Base-by-base conservation (phyloP, 2,329 filamentous ascomycete species). In the Ophiocordyceps camponoti-leonardi region DNA sequence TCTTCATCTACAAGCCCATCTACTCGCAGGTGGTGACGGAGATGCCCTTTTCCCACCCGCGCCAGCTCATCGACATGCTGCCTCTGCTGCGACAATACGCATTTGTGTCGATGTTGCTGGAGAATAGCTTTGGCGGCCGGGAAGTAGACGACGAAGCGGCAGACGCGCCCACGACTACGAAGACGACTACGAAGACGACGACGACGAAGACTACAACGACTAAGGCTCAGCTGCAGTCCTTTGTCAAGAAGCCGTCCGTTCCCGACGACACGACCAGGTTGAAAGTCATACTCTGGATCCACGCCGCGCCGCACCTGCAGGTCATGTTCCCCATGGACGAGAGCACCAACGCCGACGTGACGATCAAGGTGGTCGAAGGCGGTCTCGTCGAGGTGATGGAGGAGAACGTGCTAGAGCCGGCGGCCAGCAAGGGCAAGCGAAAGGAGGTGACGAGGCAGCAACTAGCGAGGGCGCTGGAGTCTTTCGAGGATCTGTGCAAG, bases 31-130 rank as follows among this genome's bases (percentile, higher is more conserved):
- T 70, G 3, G 60, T 93, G 10, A 73, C 72, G 1, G 76, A 81
- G 46, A 67, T 92, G 30, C 78, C 83, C 0, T 90, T 93, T 55
- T 76, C 77, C 2, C 86, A 93, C 54, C 86, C 86, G 0, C 74
- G 78, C 44, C 84, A 93, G 56, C 65, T 93, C 4, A 66, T 88
- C 7, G 71, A 75, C 45, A 76, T 88, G 56, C 68, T 93, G n/a
- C 83, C 85, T 0, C 67, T 72, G 4, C 66, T 92, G 16, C 71
- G 86, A 14, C 85, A 92, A 58, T 92, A 86, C 55, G 81, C 81
- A 0, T 78, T 83, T 51, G 65, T 86, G 5, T 77, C 77, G 1
- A 75, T 68, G 0, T 61, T 92, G 2, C 67, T 90, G 4, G 65
- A 71, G 46, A 75, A 73, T 44, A 77, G 72, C 47, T 83, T 86